Evolutionary conservation across 805 yeast genomes (phyloP), one percentile per base, ranked within the genome.

Genomic region (Tetrapisispora phaffii): DNA sequence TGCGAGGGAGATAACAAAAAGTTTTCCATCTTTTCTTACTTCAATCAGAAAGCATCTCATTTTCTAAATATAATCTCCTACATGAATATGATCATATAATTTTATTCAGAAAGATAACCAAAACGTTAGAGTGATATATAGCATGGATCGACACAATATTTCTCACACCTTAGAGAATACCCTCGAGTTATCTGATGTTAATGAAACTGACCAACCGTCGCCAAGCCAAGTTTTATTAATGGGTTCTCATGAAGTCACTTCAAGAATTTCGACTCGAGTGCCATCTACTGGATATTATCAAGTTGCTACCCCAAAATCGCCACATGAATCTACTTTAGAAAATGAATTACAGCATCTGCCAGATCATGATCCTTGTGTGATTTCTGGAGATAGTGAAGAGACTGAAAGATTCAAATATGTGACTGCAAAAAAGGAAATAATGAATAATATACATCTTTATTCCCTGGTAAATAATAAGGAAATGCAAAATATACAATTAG

Each of bases 391-490:
- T 24, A 57, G 60, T 39, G 64, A 59, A 41, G 63, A 59, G 19
- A 50, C 52, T 8, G 63, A 62, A 45, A 48, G 61, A 33, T 39
- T 62, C 10, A 57, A 56, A 39, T 62, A 52, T 46, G 56, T 50
- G 28, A 49, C 56, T 2, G 61, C 63, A 20, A 70, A 62, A 47
- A 60, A 56, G 29, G 65, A 63, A 40, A 48, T 69, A 4, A 35
- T 60, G n/a, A 59, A 74, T 47, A 78, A 77, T 50, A 63, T 80
- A 17, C 81, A 80, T 55, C 56, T 79, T 38, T 85, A 80, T 51
- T 76, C 80, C 12, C 54, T 81, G 24, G 60, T 80, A 41, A 79
- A 77, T 44, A 82, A 79, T 59, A 70, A 74, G 46, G 85, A 81
- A 56, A 57, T 73, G 38, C 64, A 69, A 33, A 57, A 71, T 19